Percentiles rank a stretch among this genome's conserved stretches.
phyloP scores from a whole-genome alignment of 2,329 filamentous ascomycete genomes.

The Monosporascus sp. region DNA sequence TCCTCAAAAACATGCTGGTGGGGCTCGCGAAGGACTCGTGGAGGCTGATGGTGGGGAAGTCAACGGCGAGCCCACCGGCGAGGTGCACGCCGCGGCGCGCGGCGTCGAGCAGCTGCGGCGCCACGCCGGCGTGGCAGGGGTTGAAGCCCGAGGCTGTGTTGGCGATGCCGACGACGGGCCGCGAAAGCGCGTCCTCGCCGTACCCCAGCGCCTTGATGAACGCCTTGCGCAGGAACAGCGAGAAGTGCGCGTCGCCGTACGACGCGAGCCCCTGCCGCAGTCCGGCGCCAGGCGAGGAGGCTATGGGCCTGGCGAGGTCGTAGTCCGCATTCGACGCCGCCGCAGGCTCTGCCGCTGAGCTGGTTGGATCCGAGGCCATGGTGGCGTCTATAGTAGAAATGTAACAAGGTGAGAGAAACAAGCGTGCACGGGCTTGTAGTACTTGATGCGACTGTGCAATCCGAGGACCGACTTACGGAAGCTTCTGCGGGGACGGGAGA shows the following conservation, averaged over 20 bases:
- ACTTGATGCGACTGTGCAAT: too few relatives aligned
- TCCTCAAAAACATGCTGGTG: slow-evolving; percentile 70
- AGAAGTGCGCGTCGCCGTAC: slow-evolving; percentile 71
- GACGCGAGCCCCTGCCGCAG: slow-evolving; percentile 60
- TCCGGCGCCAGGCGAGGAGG: slow-evolving; percentile 34
- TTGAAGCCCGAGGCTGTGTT: slow-evolving; percentile 71
- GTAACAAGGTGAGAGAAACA: too few relatives aligned
- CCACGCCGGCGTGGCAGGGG: slow-evolving; percentile 65
- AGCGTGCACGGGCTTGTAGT: too few relatives aligned
- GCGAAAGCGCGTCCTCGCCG: slow-evolving; percentile 62
- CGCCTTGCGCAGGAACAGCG: slow-evolving; percentile 67
- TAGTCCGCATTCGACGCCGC: slow-evolving; percentile 43
- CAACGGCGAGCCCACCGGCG: slow-evolving; percentile 60
- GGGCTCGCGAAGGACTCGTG: slow-evolving; percentile 65
- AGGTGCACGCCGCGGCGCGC: slow-evolving; percentile 63
- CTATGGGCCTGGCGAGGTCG: slow-evolving; percentile 49
- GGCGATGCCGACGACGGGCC: slow-evolving; percentile 69
- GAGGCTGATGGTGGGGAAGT: slow-evolving; percentile 69
- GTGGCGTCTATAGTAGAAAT: too few relatives aligned
- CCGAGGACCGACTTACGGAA: neutral
- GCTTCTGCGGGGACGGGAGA: neutral
- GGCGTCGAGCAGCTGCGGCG: slow-evolving; percentile 64
- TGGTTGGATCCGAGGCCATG: neutral
- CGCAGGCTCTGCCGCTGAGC: neutral
- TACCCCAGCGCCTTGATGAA: slow-evolving; percentile 75